Conservation (phyloP, 163 green algal species). For the Volvox carteri region DNA sequence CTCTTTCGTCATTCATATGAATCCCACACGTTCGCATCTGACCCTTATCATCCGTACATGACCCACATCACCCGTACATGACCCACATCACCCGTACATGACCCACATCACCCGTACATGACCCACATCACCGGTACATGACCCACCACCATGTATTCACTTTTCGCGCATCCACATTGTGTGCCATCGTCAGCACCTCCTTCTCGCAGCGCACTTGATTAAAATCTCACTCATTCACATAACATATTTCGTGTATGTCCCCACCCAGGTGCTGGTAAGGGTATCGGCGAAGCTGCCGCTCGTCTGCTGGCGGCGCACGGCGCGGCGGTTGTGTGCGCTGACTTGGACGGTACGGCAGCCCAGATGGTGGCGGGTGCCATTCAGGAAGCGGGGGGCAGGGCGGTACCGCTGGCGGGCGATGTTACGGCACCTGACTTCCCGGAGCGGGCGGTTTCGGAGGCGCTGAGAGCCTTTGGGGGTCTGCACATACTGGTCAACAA, state of each 20-base stretch:
- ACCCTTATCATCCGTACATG: no score
- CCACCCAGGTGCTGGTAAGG: conserved; percentile 79
- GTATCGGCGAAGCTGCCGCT: conserved; percentile 85
- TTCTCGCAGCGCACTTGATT: no score
- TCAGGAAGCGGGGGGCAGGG: conserved; percentile 53
- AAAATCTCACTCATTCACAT: not conserved
- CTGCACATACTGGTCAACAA: conserved; percentile 88
- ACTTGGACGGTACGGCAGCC: conserved; percentile 70
- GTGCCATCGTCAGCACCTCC: no score
- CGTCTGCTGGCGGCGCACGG: conserved; percentile 81
- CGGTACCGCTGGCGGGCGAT: conserved; percentile 65
- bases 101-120: no score
- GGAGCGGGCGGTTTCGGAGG: conserved; percentile 67
- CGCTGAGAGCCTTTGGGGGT: conserved; percentile 76
- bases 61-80: no score
- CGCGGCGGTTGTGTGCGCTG: conserved; percentile 74
- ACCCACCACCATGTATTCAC: no score
- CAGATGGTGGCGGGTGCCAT: conserved; percentile 50
- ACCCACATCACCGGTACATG: no score
- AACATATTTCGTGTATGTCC: no score
- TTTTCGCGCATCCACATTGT: no score
- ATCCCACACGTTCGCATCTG: no score
- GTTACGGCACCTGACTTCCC: conserved; percentile 64
- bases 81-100: no score
- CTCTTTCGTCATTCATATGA: no score